Evolutionary conservation across 768 basidiomycete species (phyloP), one percentile per base, ranked within the genome.

Genomic region (Amyloporia xantha): DNA sequence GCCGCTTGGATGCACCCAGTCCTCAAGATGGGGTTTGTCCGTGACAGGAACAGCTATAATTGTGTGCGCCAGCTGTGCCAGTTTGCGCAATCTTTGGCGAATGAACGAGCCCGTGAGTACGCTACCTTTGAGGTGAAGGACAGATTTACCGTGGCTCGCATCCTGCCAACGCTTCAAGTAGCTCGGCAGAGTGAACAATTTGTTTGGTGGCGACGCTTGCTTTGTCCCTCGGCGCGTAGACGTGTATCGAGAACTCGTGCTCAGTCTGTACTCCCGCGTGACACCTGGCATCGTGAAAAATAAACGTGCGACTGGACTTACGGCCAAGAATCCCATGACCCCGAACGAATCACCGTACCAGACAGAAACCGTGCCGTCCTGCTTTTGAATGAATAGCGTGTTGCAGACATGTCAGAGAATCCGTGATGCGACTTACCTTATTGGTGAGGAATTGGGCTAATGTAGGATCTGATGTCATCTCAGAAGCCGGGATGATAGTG

Each of bases 1-100:
- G 9, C 62, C 61, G 28, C 48, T 35, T 1, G 55, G 52, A 44
- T 67, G 64, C 19, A 62, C 59, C 66, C 66, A 67, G n/a, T 61
- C 59, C 27, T 65, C 62, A 5, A 62, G 55, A 24, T 52, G 35
- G 6, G 58, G 55, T 13, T 50, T 41, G 4, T 56, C 37, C 12
- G 44, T 33, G 30, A 58, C 43, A 35, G 30, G 27, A 5, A 20
- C 20, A 5, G 12, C 2, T 7, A 21, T n/a, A 30, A 43, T 35
- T 11, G 23, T 37, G 25, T 21, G 46, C 11, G 58, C 50, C 5
- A 54, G 48, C 25, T 46, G 25, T 10, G 11, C 56, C 54, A 7
- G 51, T 48, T 30, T 42, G 26, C 12, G 51, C 54, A 7, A 61
- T 47, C 37, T 53, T 49, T 10, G 23, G n/a, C n/a, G n/a, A n/a